Evolutionary conservation across 2,329 filamentous ascomycete genomes (phyloP), one percentile per base, ranked within the genome.

Genomic region (Pezicula radicicola): DNA sequence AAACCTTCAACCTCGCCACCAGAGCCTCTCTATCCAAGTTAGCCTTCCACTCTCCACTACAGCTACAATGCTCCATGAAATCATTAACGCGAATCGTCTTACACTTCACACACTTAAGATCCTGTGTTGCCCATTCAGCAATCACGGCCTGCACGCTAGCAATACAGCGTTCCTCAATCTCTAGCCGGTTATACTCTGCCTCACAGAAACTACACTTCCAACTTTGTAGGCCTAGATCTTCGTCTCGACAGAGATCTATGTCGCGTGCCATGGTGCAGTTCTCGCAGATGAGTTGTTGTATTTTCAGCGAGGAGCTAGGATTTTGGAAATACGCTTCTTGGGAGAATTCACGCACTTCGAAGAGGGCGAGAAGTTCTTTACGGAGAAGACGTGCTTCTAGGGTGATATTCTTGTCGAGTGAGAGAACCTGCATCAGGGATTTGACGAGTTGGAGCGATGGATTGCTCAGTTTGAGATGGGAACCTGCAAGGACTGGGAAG

Each of bases 61-160:
- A 99, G 10, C 86, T 88, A 71, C 95, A 99, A 70, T 97, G 92
- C 69, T 97, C 93, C 85, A 94, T 91, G 63, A 97, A 95, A 64
- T 97, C 93, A 67, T 96, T 97, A 39, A 89, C 78, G 65, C 91
- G 77, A 37, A 96, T 70, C 60, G 90, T 90, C 30, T 80, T 83
- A 68, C 85, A 88, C 53, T 80, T 77, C 1, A 45, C 53, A 60
- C 94, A 99, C 71, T 91, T 91, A 52, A 97, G 72, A 68, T 99
- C 94, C 72, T 97, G 93, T 33, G 87, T 89, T 56, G 84, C 79
- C 92, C 95, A 99, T 62, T 88, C 84, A 25, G 90, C 79, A 7
- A 90, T 76, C 66, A 87, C 73, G 19, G 81, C 83, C 68, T 97
- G 85, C 16, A 97, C 86, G 51, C 88, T 80, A 0, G 79, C 81